These are phyloP conservation scores for Ambrosia trifida DNA, from an alignment of 129 eudicot species.

Conservation along the genomic window DNA sequence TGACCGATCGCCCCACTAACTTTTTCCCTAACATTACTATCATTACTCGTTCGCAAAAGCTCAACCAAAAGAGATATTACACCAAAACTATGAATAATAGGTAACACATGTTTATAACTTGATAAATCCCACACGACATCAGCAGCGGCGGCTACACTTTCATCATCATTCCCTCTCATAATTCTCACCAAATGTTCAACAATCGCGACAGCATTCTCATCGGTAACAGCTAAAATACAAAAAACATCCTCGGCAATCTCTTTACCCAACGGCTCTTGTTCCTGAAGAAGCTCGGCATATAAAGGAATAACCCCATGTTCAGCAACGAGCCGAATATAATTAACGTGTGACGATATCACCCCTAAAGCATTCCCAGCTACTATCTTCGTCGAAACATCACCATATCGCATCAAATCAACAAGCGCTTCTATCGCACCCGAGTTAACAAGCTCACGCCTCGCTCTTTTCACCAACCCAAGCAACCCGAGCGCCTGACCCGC, in stretches of 20 bases:
- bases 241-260: conserved; percentile 78
- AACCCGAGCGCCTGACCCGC: conserved; percentile 72
- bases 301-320: conserved; percentile 63
- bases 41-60: conserved; percentile 40
- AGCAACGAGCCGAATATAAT: conserved; percentile 55
- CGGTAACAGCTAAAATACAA: conserved; percentile 49
- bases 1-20: conserved; percentile 63
- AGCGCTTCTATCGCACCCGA: conserved; percentile 54
- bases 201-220: conserved; percentile 42
- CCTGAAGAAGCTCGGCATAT: conserved; percentile 52
- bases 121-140: conserved; percentile 63
- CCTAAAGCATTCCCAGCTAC: conserved; percentile 71
- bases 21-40: conserved; percentile 44
- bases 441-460: conserved; percentile 48
- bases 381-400: conserved; percentile 42
- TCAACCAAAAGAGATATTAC: conserved; percentile 50
- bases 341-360: conserved; percentile 58
- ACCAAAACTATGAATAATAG: conserved; percentile 45
- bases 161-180: conserved; percentile 46
- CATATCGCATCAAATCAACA: conserved; percentile 40
- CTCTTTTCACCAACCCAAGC: conserved; percentile 49
- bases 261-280: conserved; percentile 44
- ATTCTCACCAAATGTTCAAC: conserved; percentile 54
- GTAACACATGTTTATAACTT: conserved; percentile 45
- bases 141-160: conserved; percentile 58